Conservation (phyloP, 768 basidiomycete species). For the Peribolospora baueri region DNA sequence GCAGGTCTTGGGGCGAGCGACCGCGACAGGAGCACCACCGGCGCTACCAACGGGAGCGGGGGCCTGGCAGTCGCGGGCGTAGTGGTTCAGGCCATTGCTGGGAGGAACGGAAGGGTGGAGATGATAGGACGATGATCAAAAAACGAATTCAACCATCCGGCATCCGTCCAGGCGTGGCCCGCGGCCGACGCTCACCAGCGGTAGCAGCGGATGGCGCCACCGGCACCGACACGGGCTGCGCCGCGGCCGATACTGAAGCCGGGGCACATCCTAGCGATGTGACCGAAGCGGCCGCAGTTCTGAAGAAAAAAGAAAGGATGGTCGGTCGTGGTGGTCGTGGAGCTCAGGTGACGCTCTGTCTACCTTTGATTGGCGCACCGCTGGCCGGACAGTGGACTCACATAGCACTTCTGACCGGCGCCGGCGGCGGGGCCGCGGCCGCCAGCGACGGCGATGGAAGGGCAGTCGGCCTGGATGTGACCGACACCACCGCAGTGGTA, state of each 20-base stretch:
- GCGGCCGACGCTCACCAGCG: background rate
- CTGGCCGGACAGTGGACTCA: background rate
- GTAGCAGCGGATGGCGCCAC: background rate
- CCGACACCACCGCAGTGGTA: conserved; percentile 8
- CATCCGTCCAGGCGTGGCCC: no score
- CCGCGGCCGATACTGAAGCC: background rate
- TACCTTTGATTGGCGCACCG: background rate
- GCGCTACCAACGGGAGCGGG: background rate
- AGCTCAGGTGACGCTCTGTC: background rate
- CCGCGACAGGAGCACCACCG: conserved; percentile 22
- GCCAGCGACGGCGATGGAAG: conserved; percentile 1
- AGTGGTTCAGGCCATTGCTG: no score
- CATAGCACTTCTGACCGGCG: background rate
- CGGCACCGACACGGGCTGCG: background rate
- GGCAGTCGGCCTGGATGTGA: conserved; percentile 7
- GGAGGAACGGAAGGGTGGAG: no score
- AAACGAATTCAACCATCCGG: no score
- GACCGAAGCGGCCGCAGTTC: conserved; percentile 6
- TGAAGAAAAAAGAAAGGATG: background rate
- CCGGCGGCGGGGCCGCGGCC: background rate
- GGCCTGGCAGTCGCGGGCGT: no score
- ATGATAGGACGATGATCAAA: no score
- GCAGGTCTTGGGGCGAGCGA: conserved; percentile 50
- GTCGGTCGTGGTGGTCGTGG: background rate
- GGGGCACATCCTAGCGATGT: conserved; percentile 10